Base-by-base conservation (phyloP, 1,139 yeast genomes). In the Diutina neorugosa region DNA sequence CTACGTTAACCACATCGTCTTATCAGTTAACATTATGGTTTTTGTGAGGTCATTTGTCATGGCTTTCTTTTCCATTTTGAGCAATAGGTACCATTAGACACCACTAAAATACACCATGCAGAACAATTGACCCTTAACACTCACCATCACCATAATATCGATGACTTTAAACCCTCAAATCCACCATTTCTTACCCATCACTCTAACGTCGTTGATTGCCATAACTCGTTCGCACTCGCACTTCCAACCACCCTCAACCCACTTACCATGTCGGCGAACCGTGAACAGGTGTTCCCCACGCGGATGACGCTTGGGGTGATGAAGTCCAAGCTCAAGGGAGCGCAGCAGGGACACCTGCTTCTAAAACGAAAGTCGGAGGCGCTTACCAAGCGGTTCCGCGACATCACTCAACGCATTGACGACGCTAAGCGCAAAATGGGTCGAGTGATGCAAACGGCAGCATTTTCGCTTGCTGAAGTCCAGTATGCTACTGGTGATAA, bases 341-440 rank as follows among this genome's bases (percentile, higher is more conserved):
- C 98, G 3, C 93, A 89, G 64, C 96, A 89, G 64, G 98, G 98
- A 44, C 96, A 93, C 67, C 86, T 95, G 21, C 76, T 93, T 61
- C 75, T 93, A 69, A 93, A 93, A 73, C 81, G 98, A 69, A 93
- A 93, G 69, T 89, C 97, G 3, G 98, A 93, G 69, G 98, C 98
- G 1, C 78, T 93, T 65, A 93, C 98, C 46, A 90, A 91, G 67
- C 77, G 98, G 63, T 93, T 93, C 71, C 82, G 98, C 68, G 98
- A 93, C 61, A 93, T 93, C 64, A 90, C 98, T 42, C 86, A 81
- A 65, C 76, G 96, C 66, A 93, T 93, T 64, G 96, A 93, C 67
- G 97, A 91, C 61, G 89, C 98, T 52, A 93, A 93, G 70, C 81
- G 93, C 61, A 93, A 91, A 74, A 93, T 93, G 98, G 98, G 98